Conservation (phyloP, 768 basidiomycete species). For the Lactifluus hygrophoroides region DNA sequence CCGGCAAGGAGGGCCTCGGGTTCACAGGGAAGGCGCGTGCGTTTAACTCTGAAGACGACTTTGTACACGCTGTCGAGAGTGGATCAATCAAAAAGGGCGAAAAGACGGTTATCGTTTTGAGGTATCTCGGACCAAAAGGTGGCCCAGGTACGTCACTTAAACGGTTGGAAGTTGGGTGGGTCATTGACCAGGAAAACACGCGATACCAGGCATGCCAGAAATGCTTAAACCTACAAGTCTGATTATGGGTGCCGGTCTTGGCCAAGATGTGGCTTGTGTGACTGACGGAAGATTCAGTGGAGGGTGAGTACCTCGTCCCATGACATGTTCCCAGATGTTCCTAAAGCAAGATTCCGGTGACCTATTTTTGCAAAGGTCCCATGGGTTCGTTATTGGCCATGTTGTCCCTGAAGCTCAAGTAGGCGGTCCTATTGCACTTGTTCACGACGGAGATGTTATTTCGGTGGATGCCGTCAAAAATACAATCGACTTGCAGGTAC, state of each 20-base stretch:
- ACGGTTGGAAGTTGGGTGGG: background rate
- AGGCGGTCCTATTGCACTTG: slow-evolving; percentile 88
- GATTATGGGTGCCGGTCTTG: slow-evolving; percentile 98
- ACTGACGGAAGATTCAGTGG: slow-evolving; percentile 98
- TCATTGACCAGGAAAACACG: slow-evolving; percentile 3
- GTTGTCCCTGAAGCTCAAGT: slow-evolving; percentile 95
- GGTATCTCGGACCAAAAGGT: slow-evolving; percentile 95
- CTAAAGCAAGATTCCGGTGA: slow-evolving; percentile 10
- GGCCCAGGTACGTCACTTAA: slow-evolving; percentile 65
- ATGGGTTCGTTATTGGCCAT: slow-evolving; percentile 95
- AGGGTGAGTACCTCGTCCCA: slow-evolving; percentile 51
- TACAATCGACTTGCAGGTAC: slow-evolving; percentile 67
- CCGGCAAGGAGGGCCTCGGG: slow-evolving; percentile 85
- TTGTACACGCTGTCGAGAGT: slow-evolving; percentile 79
- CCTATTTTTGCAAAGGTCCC: slow-evolving; percentile 49
- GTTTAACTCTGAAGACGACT: slow-evolving; percentile 86
- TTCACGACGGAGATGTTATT: slow-evolving; percentile 80
- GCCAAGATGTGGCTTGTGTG: slow-evolving; percentile 90
- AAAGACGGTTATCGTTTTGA: slow-evolving; percentile 91
- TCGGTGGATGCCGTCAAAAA: slow-evolving; percentile 85
- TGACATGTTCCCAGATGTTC: background rate
- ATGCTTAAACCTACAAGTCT: slow-evolving; percentile 98
- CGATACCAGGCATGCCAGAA: slow-evolving; percentile 83
- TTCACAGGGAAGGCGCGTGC: slow-evolving; percentile 90
- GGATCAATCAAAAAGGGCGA: slow-evolving; percentile 89